Evolutionary conservation across 2,329 filamentous ascomycete species (phyloP), one percentile per base, ranked within the genome.

Genomic region (Paramyrothecium roridum): DNA sequence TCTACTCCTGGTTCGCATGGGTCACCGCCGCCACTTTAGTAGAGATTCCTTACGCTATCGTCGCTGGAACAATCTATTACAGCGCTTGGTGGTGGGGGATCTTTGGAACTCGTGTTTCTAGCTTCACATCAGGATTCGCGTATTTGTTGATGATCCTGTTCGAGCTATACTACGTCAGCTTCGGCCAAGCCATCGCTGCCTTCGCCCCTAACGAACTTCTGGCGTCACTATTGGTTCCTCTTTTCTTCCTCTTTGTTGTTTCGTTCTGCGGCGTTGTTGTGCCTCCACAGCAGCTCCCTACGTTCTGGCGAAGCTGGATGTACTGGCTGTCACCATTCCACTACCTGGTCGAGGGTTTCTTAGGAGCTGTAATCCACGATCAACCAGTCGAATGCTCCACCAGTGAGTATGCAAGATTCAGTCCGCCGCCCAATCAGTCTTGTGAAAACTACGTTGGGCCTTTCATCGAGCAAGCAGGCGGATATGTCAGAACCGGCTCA

Each of bases 1-100:
- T 91, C 23, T 95, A 93, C 71, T 86, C 83, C 2, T 92, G 89
- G 89, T 71, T 82, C 16, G 87, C 88, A 0, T 90, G 89, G 71
- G 81, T 83, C 0, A 85, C 84, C 2, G 86, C 82, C 0, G 80
- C 82, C 2, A 80, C 91, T 6, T 61, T 90, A 1, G 85, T 82
- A 17, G 89, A 93, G 68, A 76, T 92, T 0, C 89, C 89, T 0
- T 91, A 90, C 61, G 80, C 82, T 0, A 72, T 91, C 13, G 67
- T 90, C 3, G 83, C 85, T 1, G 88, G 85, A 0, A 83, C 80
- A 0, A 53, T 73, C 1, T 73, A 73, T 59, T 73, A 66, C 45
- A 66, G 65, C 57, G 83, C 82, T 62, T 89, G 85, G 86, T 88
- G 74, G 72, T 79, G 73, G 71, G 74, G 74, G 1, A 66, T 75